These are phyloP conservation scores for Fraxinus sp. DNA, from an alignment of 305 asterid species.

Conservation along the genomic window DNA sequence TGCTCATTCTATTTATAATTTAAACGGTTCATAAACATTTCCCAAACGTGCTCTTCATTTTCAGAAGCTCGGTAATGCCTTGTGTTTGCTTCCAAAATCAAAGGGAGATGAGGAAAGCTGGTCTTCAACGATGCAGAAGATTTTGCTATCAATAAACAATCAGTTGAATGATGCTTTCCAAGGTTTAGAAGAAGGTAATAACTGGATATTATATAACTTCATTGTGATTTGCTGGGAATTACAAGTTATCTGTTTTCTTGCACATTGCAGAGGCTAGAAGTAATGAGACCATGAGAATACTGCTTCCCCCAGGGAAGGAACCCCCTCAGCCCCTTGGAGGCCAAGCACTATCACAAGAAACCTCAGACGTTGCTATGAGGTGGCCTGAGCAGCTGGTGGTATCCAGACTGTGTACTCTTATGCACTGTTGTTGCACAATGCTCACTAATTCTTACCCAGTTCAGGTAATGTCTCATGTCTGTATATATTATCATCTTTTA, in stretches of 20 bases:
- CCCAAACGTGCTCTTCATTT: slow-evolving; percentile 10
- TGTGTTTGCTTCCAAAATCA: slow-evolving; percentile 77
- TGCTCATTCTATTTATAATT: too few relatives aligned
- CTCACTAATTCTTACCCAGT: slow-evolving; percentile 65
- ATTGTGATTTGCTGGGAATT: slow-evolving; percentile 13
- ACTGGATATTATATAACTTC: slow-evolving; percentile 12
- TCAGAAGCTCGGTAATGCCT: slow-evolving; percentile 69
- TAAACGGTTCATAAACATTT: too few relatives aligned
- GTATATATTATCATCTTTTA: slow-evolving; percentile 9
- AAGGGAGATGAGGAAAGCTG: slow-evolving; percentile 79
- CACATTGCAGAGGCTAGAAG: slow-evolving; percentile 49
- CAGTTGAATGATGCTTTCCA: slow-evolving; percentile 68
- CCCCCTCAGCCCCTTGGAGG: slow-evolving; percentile 75
- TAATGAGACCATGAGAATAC: slow-evolving; percentile 48
- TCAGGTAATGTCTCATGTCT: slow-evolving; percentile 48
- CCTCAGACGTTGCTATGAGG: slow-evolving; percentile 43
- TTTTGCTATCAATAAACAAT: slow-evolving; percentile 55
- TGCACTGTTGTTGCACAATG: slow-evolving; percentile 70
- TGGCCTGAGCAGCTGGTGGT: slow-evolving; percentile 69
- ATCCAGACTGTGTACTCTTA: slow-evolving; percentile 59
- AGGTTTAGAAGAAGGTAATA: slow-evolving; percentile 81
- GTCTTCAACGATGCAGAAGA: slow-evolving; percentile 65
- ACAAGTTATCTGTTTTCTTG: slow-evolving; percentile 27
- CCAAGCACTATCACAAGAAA: slow-evolving; percentile 34
- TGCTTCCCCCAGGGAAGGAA: slow-evolving; percentile 69